Percentiles rank a stretch among this genome's conserved stretches.
phyloP scores from a whole-genome alignment of 352 stramenopile genomes.

The Globisporangium orthogonon region DNA sequence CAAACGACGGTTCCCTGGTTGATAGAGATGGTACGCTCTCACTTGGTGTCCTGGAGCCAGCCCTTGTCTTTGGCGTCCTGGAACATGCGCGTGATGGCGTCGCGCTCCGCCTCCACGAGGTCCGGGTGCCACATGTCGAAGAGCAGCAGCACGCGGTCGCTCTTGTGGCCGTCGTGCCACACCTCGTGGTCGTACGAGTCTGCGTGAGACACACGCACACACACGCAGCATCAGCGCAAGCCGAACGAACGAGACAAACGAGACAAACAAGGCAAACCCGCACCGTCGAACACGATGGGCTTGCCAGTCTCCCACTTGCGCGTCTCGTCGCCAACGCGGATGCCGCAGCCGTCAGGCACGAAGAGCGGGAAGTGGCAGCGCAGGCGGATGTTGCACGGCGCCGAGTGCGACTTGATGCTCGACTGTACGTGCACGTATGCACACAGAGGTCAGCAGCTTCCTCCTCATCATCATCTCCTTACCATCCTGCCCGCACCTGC shows the following conservation, averaged over 20 bases:
- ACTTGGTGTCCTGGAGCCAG: constrained; percentile 60
- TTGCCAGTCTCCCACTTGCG: constrained; percentile 77
- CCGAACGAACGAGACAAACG: background rate
- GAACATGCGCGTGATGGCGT: constrained; percentile 66
- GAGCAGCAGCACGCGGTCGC: constrained; percentile 78
- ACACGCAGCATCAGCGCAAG: background rate
- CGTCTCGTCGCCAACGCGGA: constrained; percentile 87
- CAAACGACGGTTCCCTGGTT: background rate
- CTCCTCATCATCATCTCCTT: too few relatives aligned
- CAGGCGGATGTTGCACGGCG: constrained; percentile 94
- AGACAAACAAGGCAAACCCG: background rate
- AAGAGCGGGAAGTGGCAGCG: constrained; percentile 93
- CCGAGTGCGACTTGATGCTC: constrained; percentile 90
- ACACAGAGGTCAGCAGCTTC: background rate
- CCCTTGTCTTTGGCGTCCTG: constrained; percentile 64
- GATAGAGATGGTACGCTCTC: constrained; percentile 1
- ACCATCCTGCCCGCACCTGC: constrained; percentile 26
- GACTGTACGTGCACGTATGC: constrained; percentile 20
- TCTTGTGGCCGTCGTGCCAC: constrained; percentile 55
- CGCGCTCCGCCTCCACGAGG: constrained; percentile 45
- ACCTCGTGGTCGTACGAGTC: constrained; percentile 82
- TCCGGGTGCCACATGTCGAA: constrained; percentile 84
- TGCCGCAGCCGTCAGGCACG: constrained; percentile 86
- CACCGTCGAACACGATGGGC: constrained; percentile 78
- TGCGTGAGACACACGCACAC: constrained; percentile 5